These are phyloP conservation scores for Tolypocladium inflatum DNA, from an alignment of 2,329 filamentous ascomycete species.

Conservation along the genomic window DNA sequence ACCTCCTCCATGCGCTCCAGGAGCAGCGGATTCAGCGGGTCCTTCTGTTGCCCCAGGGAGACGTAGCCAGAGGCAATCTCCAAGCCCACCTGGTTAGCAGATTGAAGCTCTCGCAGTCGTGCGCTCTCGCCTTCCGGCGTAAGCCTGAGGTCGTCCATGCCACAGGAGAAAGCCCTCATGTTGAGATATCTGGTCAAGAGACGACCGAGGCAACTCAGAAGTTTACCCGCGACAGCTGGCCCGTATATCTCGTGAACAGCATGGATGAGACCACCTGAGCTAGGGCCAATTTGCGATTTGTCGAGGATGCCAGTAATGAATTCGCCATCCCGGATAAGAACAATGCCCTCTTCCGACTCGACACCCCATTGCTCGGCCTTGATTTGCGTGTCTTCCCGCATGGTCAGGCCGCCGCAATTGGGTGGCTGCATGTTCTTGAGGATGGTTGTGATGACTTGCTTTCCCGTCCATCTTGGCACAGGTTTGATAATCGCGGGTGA, in stretches of 20 bases:
- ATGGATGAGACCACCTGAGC: constrained; percentile 79
- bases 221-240: constrained; percentile 72
- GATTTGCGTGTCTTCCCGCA: constrained; percentile 72
- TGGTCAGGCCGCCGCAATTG: constrained; percentile 65
- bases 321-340: constrained; percentile 79
- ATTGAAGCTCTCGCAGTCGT: constrained; percentile 58
- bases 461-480: constrained; percentile 79
- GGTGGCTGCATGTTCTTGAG: constrained; percentile 82
- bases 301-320: constrained; percentile 87
- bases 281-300: constrained; percentile 88
- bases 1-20: constrained; percentile 77
- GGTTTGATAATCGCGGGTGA: constrained; percentile 78
- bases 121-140: constrained; percentile 68
- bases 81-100: constrained; percentile 61
- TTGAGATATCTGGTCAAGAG: constrained; percentile 83
- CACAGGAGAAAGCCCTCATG: constrained; percentile 93
- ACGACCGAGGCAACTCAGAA: constrained; percentile 82
- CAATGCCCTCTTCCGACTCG: constrained; percentile 66
- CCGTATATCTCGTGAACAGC: constrained; percentile 91
- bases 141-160: constrained; percentile 88
- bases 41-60: constrained; percentile 58
- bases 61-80: constrained; percentile 83
- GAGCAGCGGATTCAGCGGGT: constrained; percentile 61
- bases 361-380: constrained; percentile 71
- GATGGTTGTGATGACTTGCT: constrained; percentile 89